These are phyloP conservation scores for Ustilago lituana DNA, from an alignment of 1,284 basidiomycete species.

Conservation along the genomic window DNA sequence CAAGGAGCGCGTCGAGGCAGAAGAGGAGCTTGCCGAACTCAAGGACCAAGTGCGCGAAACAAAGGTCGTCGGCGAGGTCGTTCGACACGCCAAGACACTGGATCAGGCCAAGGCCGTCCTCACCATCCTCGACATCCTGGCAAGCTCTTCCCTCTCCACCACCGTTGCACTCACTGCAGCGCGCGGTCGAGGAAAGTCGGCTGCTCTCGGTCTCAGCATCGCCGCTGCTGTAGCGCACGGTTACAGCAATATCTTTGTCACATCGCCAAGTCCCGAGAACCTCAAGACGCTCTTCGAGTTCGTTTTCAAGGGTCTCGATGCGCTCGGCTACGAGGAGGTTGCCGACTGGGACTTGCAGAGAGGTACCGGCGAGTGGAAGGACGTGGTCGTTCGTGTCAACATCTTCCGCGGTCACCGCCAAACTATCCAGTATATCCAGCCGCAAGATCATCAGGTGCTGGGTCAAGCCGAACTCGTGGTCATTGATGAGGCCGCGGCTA, in stretches of 20 bases:
- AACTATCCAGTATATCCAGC: slow-evolving; percentile 81
- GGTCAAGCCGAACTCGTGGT: slow-evolving; percentile 97
- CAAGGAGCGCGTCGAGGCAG: slow-evolving; percentile 70
- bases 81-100: slow-evolving; percentile 89
- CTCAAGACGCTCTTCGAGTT: slow-evolving; percentile 98
- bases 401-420: slow-evolving; percentile 75
- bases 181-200: slow-evolving; percentile 95
- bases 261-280: slow-evolving; percentile 96
- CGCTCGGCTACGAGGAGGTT: slow-evolving; percentile 94
- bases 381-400: slow-evolving; percentile 95
- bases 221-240: slow-evolving; percentile 92
- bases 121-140: slow-evolving; percentile 63
- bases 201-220: slow-evolving; percentile 91
- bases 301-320: slow-evolving; percentile 95
- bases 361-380: slow-evolving; percentile 95
- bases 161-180: slow-evolving; percentile 94
- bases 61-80: slow-evolving; percentile 86
- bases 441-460: slow-evolving; percentile 94
- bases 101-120: slow-evolving; percentile 74
- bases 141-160: slow-evolving; percentile 76
- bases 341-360: slow-evolving; percentile 95
- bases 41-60: slow-evolving; percentile 83
- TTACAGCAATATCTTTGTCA: slow-evolving; percentile 98
- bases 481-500: slow-evolving; percentile 98
- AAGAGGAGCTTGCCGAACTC: slow-evolving; percentile 79